Evolutionary conservation across 441 rosid species (phyloP).

Genomic region (Adansonia gregorii): DNA sequence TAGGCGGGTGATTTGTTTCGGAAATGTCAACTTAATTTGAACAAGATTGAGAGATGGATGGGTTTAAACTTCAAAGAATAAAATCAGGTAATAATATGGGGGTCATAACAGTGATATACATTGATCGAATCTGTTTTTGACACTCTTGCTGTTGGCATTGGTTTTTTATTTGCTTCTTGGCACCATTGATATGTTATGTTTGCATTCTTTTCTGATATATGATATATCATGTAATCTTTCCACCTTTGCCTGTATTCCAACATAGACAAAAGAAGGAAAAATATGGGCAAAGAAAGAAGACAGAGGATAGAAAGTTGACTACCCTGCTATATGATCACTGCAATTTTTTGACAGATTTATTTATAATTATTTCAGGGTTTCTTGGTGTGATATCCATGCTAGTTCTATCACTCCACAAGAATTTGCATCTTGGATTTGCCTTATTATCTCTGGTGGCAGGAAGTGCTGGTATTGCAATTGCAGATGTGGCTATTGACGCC

Average conservation of each 20-base stretch:
- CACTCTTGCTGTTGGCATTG: not conserved
- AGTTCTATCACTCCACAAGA: constrained; percentile 49
- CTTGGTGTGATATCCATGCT: constrained; percentile 58
- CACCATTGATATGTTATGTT: not conserved
- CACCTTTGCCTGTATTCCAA: not conserved
- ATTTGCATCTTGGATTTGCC: constrained; percentile 55
- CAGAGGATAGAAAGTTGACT: not conserved
- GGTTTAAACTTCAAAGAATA: not conserved
- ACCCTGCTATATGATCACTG: not conserved
- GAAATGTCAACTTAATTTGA: not conserved
- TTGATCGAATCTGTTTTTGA: not conserved
- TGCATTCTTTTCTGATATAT: not conserved
- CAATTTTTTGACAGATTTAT: constrained; percentile 14
- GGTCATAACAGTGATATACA: not conserved
- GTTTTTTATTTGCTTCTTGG: not conserved
- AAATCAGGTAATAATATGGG: not conserved
- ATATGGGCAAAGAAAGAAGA: not conserved
- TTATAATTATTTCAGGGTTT: constrained; percentile 45
- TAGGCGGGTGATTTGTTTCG: not conserved
- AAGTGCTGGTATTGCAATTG: constrained; percentile 70
- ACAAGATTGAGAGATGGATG: not conserved
- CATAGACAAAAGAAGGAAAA: not conserved
- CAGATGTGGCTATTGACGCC: constrained; percentile 80
- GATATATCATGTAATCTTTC: not conserved
- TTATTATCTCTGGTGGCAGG: constrained; percentile 52